phyloP scores from a whole-genome alignment of 768 basidiomycete genomes.

The Tylopilus vinaceipallidus region DNA sequence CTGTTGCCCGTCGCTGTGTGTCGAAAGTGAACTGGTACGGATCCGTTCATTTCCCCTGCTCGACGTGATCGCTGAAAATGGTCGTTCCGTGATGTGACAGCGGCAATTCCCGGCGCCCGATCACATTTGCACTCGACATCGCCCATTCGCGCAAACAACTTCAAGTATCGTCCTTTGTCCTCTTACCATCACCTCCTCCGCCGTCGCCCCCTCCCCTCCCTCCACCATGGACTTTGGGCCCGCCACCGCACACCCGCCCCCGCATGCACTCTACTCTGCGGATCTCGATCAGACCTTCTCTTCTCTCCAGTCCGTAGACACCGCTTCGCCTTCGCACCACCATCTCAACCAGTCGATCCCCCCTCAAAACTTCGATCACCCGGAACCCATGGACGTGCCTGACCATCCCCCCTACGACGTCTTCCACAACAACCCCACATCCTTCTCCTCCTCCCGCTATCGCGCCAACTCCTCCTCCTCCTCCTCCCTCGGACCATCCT shows the following conservation, averaged over 20 bases:
- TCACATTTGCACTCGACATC: constrained; percentile 46
- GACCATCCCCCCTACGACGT: constrained; percentile 66
- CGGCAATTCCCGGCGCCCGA: constrained; percentile 58
- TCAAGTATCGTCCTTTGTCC: constrained; percentile 34
- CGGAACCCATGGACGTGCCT: constrained; percentile 52
- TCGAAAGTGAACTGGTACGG: constrained; percentile 29
- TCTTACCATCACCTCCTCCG: constrained; percentile 34
- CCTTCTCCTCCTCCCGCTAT: constrained; percentile 61
- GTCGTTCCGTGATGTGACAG: constrained; percentile 38
- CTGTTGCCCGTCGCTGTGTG: too few species aligned
- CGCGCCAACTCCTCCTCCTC: constrained; percentile 71
- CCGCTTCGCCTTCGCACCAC: constrained; percentile 37
- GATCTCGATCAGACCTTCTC: constrained; percentile 59
- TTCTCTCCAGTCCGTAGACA: constrained; percentile 43
- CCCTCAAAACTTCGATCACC: constrained; percentile 45
- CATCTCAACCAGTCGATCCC: constrained; percentile 34
- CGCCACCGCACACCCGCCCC: constrained; percentile 34
- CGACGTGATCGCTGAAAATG: constrained; percentile 40
- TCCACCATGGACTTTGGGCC: constrained; percentile 50
- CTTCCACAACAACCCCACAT: constrained; percentile 48
- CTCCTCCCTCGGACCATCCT: constrained; percentile 60
- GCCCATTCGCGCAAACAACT: constrained; percentile 28
- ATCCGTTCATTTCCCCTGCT: constrained; percentile 21
- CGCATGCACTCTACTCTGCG: constrained; percentile 45
- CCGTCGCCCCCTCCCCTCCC: constrained; percentile 40